phyloP scores from a whole-genome alignment of 1,284 basidiomycete species.

The Ustilago esculenta region DNA sequence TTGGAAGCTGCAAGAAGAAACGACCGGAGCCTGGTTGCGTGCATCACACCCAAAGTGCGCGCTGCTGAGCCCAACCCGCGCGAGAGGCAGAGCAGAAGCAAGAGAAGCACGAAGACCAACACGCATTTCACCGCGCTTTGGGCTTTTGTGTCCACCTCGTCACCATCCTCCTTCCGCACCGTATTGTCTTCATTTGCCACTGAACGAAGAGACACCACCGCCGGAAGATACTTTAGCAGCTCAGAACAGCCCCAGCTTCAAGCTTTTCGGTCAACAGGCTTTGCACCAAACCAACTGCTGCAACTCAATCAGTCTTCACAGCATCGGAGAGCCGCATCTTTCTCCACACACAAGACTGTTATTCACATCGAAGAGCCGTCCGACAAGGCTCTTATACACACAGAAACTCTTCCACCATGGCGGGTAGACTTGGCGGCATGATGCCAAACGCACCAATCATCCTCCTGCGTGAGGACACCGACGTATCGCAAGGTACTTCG shows the following conservation, averaged over 20 bases:
- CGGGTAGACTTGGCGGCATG: constrained; percentile 54
- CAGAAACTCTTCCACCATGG: constrained; percentile 21
- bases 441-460: constrained; percentile 62
- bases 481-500: constrained; percentile 91
- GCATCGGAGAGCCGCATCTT: constrained; percentile 3
- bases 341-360: neutral
- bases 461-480: constrained; percentile 78
- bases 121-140: constrained; percentile 8
- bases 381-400: neutral
- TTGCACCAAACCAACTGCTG: neutral
- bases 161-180: constrained; percentile 8
- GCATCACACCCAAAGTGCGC: too few relatives aligned
- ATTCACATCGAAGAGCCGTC: constrained; percentile 1
- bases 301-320: neutral
- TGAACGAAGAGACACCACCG: too few relatives aligned
- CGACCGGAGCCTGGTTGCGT: constrained; percentile 7
- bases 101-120: constrained; percentile 44
- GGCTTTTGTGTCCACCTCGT: neutral
- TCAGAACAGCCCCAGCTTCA: too few relatives aligned
- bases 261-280: too few relatives aligned
- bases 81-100: constrained; percentile 20
- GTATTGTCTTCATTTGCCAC: too few relatives aligned
- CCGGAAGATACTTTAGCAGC: too few relatives aligned
- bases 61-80: constrained; percentile 21
- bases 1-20: constrained; percentile 48